A percentile compares a stretch with the other conserved stretches of the same genome.
These are phyloP conservation scores for Amylocarpus encephaloides DNA, from an alignment of 2,329 filamentous ascomycete species.

Conservation along the genomic window DNA sequence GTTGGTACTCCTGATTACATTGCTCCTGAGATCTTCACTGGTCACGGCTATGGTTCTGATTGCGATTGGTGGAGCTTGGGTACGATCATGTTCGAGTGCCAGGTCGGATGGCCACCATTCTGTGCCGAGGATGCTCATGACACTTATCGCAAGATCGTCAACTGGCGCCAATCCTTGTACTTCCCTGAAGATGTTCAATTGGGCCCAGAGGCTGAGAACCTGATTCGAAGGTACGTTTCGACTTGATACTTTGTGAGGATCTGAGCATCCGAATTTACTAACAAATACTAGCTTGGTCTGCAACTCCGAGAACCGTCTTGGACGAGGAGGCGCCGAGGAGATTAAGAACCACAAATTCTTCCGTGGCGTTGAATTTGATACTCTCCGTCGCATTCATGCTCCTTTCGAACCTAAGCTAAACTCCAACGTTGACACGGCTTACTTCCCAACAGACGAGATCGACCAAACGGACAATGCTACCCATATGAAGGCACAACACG, in stretches of 20 bases:
- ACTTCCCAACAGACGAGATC: slow-evolving; percentile 98
- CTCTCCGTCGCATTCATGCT: slow-evolving; percentile 83
- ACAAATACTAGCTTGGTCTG: slow-evolving; percentile 68
- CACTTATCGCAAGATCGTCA: slow-evolving; percentile 98
- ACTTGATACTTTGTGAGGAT: neutral
- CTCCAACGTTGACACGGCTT: slow-evolving; percentile 91
- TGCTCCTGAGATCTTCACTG: slow-evolving; percentile 95
- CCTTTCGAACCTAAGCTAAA: slow-evolving; percentile 93
- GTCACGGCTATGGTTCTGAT: slow-evolving; percentile 90
- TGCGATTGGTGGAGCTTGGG: slow-evolving; percentile 99
- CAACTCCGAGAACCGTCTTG: slow-evolving; percentile 87
- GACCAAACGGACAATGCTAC: slow-evolving; percentile 93
- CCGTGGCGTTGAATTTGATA: slow-evolving; percentile 92
- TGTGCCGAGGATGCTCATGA: slow-evolving; percentile 96
- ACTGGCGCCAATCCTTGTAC: slow-evolving; percentile 92
- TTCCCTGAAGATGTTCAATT: slow-evolving; percentile 94
- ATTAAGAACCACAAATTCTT: slow-evolving; percentile 96
- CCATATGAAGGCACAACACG: slow-evolving; percentile 65
- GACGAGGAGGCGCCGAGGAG: slow-evolving; percentile 78
- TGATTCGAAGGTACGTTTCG: slow-evolving; percentile 73
- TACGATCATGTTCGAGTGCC: slow-evolving; percentile 99
- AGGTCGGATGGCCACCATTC: slow-evolving; percentile 98
- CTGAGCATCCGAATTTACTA: slow-evolving; percentile 17
- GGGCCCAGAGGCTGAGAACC: slow-evolving; percentile 79
- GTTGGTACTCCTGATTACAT: slow-evolving; percentile 99